Base-by-base conservation (phyloP, 2,329 filamentous ascomycete genomes). In the Macrophomina phaseolina region DNA sequence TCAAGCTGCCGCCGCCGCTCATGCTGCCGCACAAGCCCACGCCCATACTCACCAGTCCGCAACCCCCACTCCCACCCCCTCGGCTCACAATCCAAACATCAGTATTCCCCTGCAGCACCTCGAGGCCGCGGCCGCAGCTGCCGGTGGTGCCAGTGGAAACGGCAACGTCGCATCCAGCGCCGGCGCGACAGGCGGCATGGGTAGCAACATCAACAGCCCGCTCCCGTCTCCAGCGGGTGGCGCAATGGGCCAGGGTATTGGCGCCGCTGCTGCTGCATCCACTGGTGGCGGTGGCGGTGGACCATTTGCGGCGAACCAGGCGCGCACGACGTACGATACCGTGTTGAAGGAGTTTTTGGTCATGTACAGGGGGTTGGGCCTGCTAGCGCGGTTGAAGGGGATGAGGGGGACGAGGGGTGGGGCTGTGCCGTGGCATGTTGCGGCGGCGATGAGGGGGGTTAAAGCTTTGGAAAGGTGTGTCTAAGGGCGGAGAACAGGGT, bases 351-450 rank as follows among this genome's bases (percentile, higher is more conserved):
- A 95, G 74, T 88, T 92, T 75, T 74, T 95, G 67, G 84, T 81
- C 36, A 87, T 89, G 75, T 94, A 90, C 73, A 81, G 91, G 51
- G 88, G 86, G 0, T 75, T 95, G 69, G 89, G 88, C 0, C 87
- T 91, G 18, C 75, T 95, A 71, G 91, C 90, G 1, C 84, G 88
- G 69, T 86, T 89, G 28, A 86, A 90, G 68, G 90, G 72, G 81
- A 88, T 73, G 84, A 87, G 72, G 78, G 83, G 68, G 81, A 87
- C 68, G 64, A 83, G 80, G 58, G 87, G 89, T 73, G 80, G 80
- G 16, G 83, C 88, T n/a, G 81, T 91, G 72, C 92, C 92, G 18
- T 92, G 91, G 90, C 92, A 94, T 81, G 81, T 94, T 68, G 89
- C 88, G 12, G 89, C 87, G 18, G 91, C 89, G 2, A 85, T 90